Evolutionary conservation across 2,329 filamentous ascomycete genomes (phyloP).

Genomic region (Diplodia mutila): DNA sequence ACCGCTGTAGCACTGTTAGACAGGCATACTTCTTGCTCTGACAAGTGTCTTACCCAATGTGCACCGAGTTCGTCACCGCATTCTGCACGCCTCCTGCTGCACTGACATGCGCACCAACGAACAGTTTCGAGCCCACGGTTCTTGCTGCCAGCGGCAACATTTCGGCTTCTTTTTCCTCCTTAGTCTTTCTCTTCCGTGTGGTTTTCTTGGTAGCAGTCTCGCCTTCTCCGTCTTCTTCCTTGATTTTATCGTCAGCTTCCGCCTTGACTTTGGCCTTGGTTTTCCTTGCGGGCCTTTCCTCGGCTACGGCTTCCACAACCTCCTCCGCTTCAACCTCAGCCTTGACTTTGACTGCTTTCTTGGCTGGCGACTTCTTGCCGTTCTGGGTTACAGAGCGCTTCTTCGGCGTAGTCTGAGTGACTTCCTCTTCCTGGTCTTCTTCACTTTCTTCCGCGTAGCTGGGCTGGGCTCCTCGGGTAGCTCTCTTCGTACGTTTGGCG

Average conservation of each 20-base stretch:
- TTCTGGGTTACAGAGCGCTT: background rate
- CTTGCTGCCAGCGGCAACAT: conserved; percentile 69
- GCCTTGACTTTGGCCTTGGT: conserved; percentile 5
- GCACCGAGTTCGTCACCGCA: conserved; percentile 73
- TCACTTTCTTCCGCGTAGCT: conserved; percentile 25
- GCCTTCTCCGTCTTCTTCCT: conserved; percentile 17
- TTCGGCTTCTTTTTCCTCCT: conserved; percentile 60
- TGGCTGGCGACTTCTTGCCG: conserved; percentile 31
- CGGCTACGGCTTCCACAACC: conserved; percentile 18
- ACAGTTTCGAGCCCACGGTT: conserved; percentile 74
- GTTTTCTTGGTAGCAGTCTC: conserved; percentile 30
- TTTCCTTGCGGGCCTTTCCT: conserved; percentile 26
- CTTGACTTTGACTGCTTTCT: conserved; percentile 28
- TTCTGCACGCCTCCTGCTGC: conserved; percentile 92
- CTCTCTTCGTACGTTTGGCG: conserved; percentile 19
- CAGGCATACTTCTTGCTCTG: background rate
- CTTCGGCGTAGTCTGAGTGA: background rate
- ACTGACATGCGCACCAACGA: conserved; percentile 91
- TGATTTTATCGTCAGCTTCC: conserved; percentile 17
- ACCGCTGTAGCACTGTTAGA: conserved; percentile 56
- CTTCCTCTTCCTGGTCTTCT: background rate
- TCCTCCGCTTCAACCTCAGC: conserved; percentile 26
- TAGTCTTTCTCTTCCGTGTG: conserved; percentile 57
- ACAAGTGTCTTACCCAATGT: conserved; percentile 63
- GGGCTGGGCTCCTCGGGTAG: conserved; percentile 1